Evolutionary conservation across 1,139 yeast genomes (phyloP).

Genomic region (Candida glucosophila): DNA sequence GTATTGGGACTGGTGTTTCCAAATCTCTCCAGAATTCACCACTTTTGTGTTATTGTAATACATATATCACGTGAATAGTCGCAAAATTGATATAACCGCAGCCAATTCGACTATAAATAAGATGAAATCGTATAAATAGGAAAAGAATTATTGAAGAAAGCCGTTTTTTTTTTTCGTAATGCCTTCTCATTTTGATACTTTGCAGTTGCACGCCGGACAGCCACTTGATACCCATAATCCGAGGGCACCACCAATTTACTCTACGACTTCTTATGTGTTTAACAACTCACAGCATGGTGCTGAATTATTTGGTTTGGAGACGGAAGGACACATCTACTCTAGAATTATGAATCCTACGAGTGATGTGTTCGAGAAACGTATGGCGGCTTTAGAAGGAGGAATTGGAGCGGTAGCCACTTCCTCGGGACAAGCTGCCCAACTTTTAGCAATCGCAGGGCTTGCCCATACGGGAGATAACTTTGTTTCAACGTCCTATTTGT

Average conservation of each 20-base stretch:
- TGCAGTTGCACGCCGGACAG: slow-evolving; percentile 93
- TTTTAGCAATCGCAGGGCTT: slow-evolving; percentile 72
- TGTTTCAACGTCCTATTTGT: slow-evolving; percentile 77
- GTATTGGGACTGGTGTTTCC: too few species aligned
- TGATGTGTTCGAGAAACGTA: slow-evolving; percentile 82
- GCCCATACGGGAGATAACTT: slow-evolving; percentile 88
- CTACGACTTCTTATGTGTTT: slow-evolving; percentile 80
- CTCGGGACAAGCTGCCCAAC: slow-evolving; percentile 95
- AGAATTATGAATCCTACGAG: slow-evolving; percentile 90
- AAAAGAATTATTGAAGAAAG: too few species aligned
- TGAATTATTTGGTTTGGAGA: slow-evolving; percentile 74
- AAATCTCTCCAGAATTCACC: too few species aligned
- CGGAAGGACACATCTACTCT: slow-evolving; percentile 78
- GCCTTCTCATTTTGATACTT: slow-evolving; percentile 76
- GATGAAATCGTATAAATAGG: too few species aligned
- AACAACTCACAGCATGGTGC: slow-evolving; percentile 88
- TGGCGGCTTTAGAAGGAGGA: slow-evolving; percentile 91
- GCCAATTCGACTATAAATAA: too few species aligned
- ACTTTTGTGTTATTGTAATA: too few species aligned
- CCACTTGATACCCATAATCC: slow-evolving; percentile 52
- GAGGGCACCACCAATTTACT: slow-evolving; percentile 89
- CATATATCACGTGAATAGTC: too few species aligned
- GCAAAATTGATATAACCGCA: too few species aligned
- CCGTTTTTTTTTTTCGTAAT: too few species aligned
- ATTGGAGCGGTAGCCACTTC: slow-evolving; percentile 84